Evolutionary conservation across 2,329 filamentous ascomycete genomes (phyloP), one percentile per base, ranked within the genome.

Genomic region (Helminthosporium solani): DNA sequence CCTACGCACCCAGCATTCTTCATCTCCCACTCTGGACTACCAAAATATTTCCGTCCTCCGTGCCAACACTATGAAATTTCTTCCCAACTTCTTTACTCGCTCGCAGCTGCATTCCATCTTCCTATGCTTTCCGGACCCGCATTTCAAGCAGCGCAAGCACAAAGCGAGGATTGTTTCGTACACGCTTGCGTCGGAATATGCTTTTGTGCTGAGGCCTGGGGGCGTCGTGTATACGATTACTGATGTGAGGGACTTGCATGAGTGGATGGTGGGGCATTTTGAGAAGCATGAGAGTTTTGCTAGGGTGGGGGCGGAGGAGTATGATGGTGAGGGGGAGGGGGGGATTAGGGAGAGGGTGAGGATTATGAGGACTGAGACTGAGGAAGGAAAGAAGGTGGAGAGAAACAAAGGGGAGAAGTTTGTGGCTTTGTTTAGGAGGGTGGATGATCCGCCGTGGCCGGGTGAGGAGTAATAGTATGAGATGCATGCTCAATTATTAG

Each of bases 31-130:
- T 21, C 49, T 70, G 15, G 70, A 75, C 37, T 97, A 90, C 70
- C 86, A 95, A 65, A 99, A 99, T 69, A 86, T 92, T 43, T 85
- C 87, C 27, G 95, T 90, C 66, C 77, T 99, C 38, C 86, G 94
- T 52, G 88, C 89, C 56, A 99, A 99, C 75, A 89, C 90, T 4
- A 99, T 99, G 94, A 99, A 99, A 70, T 99, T 97, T 71, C 77
- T 99, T n/a, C 92, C 95, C 52, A 97, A 99, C 67, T 96, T 96
- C 78, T 97, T 99, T 77, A 76, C 73, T 44, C 87, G 85, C 62
- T 78, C 74, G 12, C 91, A 96, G 67, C 82, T 99, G 12, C 82
- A 80, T 53, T 95, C 95, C 67, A 88, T 97, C 66, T 99, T 99
- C 71, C 88, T 99, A 61, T 99, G 94, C 76, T 99, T 99, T 67